Evolutionary conservation across 768 basidiomycete genomes (phyloP).

Genomic region (Pulveroboletus frians): DNA sequence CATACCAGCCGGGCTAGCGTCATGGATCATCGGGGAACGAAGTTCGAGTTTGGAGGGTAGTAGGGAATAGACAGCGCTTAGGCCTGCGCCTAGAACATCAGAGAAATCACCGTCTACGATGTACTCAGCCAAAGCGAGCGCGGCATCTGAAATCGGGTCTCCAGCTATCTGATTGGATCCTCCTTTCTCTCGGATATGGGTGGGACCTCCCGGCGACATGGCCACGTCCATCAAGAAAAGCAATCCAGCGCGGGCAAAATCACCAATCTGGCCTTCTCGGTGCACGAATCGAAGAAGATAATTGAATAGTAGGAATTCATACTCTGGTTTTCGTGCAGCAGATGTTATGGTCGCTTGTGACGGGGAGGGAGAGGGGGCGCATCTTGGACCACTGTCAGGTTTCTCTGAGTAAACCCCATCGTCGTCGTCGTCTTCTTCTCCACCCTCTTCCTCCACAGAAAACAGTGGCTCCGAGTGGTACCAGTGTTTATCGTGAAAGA

Average conservation of each 20-base stretch:
- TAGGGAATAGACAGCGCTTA: constrained; percentile 89
- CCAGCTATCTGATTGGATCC: constrained; percentile 14
- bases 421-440: constrained; percentile 57
- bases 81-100: constrained; percentile 90
- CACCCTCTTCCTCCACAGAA: constrained; percentile 71
- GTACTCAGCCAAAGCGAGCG: constrained; percentile 84
- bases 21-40: constrained; percentile 38
- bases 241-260: constrained; percentile 87
- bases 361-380: constrained; percentile 52
- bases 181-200: constrained; percentile 36
- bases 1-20: constrained; percentile 51
- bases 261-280: constrained; percentile 89
- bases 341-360: constrained; percentile 57
- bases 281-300: constrained; percentile 94
- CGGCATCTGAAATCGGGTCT: constrained; percentile 81
- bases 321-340: constrained; percentile 68
- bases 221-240: constrained; percentile 95
- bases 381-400: constrained; percentile 11
- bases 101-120: constrained; percentile 97
- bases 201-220: constrained; percentile 69
- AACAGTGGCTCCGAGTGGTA: constrained; percentile 72
- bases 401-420: constrained; percentile 24
- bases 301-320: constrained; percentile 94
- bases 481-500: constrained; percentile 94
- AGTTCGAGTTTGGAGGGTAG: constrained; percentile 85